Percentiles rank a stretch among this genome's conserved stretches.
Evolutionary conservation across 495 filamentous ascomycete genomes (phyloP).

Genomic region (Venustampulla echinocandica): DNA sequence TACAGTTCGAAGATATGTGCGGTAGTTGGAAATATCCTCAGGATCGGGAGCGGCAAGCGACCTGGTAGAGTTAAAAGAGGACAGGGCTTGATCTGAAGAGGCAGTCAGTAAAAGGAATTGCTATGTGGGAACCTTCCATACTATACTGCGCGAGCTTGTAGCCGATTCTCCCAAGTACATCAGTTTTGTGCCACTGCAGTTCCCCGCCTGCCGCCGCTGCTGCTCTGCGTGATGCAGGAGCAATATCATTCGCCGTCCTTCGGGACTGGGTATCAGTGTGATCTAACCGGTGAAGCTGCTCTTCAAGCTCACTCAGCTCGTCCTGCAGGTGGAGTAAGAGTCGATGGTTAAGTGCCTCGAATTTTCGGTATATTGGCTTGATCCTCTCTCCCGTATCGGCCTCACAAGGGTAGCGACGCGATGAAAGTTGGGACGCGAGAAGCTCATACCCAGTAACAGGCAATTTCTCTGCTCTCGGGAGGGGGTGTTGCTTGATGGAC

Average conservation of each 20-base stretch:
- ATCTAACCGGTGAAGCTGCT: constrained; percentile 64
- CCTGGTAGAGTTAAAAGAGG: constrained; percentile 53
- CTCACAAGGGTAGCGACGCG: not conserved
- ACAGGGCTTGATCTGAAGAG: constrained; percentile 54
- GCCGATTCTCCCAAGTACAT: constrained; percentile 60
- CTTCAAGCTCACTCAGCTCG: constrained; percentile 72
- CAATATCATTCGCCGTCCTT: constrained; percentile 39
- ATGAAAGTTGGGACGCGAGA: constrained; percentile 15
- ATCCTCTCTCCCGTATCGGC: constrained; percentile 25
- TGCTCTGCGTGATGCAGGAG: constrained; percentile 55
- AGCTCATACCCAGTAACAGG: constrained; percentile 22
- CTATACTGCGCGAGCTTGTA: constrained; percentile 80
- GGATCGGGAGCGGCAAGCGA: constrained; percentile 44
- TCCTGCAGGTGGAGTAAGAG: constrained; percentile 81
- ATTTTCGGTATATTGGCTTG: constrained; percentile 74
- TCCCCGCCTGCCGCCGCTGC: constrained; percentile 56
- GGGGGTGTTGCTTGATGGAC: constrained; percentile 3
- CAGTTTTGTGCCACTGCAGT: constrained; percentile 62
- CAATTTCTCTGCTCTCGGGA: constrained; percentile 14
- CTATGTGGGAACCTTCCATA: constrained; percentile 33
- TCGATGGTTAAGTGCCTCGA: constrained; percentile 76
- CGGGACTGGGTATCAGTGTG: constrained; percentile 59
- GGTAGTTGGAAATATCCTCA: constrained; percentile 55
- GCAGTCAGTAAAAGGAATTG: constrained; percentile 3
- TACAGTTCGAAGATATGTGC: constrained; percentile 52